Conservation (phyloP, 2,329 filamentous ascomycete genomes). For the Paramyrothecium sp. region DNA sequence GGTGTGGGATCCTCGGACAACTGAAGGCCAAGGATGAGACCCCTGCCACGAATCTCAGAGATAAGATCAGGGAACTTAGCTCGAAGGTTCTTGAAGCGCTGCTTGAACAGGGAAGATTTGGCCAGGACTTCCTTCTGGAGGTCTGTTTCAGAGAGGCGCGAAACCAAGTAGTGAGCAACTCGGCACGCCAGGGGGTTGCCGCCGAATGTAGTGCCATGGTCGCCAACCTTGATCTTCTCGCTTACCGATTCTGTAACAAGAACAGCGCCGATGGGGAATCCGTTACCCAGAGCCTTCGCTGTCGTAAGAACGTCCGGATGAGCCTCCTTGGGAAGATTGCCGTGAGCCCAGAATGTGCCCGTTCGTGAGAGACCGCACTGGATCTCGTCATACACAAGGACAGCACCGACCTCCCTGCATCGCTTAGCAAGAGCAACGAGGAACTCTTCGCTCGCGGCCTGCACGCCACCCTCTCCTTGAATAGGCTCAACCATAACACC, state of each 20-base stretch:
- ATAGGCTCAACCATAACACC: slow-evolving; percentile 97
- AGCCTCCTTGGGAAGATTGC: slow-evolving; percentile 68
- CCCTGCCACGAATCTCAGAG: slow-evolving; percentile 76
- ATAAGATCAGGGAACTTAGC: slow-evolving; percentile 65
- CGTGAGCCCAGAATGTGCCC: slow-evolving; percentile 87
- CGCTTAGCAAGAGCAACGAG: slow-evolving; percentile 78
- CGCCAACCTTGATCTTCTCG: slow-evolving; percentile 55
- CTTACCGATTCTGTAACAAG: slow-evolving; percentile 38
- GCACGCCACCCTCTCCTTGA: slow-evolving; percentile 93
- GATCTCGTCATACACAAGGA: slow-evolving; percentile 95
- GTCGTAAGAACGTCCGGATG: slow-evolving; percentile 94
- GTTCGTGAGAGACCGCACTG: slow-evolving; percentile 91
- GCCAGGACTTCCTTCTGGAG: slow-evolving; percentile 68
- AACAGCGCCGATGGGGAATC: slow-evolving; percentile 85
- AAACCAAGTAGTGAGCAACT: slow-evolving; percentile 82
- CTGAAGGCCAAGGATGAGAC: slow-evolving; percentile 85
- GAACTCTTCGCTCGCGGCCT: slow-evolving; percentile 80
- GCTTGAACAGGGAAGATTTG: slow-evolving; percentile 56
- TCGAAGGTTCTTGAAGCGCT: slow-evolving; percentile 46
- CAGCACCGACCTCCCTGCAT: slow-evolving; percentile 82
- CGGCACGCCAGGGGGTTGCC: slow-evolving; percentile 86
- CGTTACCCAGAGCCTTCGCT: slow-evolving; percentile 94
- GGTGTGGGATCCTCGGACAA: slow-evolving; percentile 68
- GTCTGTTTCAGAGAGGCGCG: slow-evolving; percentile 67
- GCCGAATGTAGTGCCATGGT: slow-evolving; percentile 93